These are phyloP conservation scores for Elsinoe australis DNA, from an alignment of 2,329 filamentous ascomycete species.

Conservation along the genomic window DNA sequence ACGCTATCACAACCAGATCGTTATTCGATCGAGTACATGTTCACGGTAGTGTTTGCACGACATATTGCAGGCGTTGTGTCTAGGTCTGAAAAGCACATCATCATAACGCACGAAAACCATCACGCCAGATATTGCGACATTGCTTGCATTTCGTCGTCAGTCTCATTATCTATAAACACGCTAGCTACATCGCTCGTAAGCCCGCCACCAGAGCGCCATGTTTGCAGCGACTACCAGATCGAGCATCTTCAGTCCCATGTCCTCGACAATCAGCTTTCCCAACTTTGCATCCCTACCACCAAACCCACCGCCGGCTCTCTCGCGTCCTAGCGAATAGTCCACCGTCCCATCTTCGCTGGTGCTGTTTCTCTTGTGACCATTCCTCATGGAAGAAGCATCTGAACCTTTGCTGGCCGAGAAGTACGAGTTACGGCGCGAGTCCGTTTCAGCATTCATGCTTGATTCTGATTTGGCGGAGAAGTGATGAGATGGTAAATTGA, in stretches of 20 bases:
- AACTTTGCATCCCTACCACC: constrained; percentile 82
- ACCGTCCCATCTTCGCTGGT: constrained; percentile 41
- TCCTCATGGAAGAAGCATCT: not conserved
- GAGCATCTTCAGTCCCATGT: constrained; percentile 89
- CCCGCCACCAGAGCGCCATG: constrained; percentile 87
- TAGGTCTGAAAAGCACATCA: too few relatives aligned
- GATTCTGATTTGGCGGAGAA: constrained; percentile 5
- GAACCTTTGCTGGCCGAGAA: constrained; percentile 3
- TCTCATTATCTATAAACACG: not conserved
- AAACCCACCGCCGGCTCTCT: constrained; percentile 78
- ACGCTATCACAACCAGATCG: not conserved
- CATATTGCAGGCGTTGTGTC: too few relatives aligned
- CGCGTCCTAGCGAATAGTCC: constrained; percentile 69
- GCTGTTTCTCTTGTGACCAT: constrained; percentile 7
- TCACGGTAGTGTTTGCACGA: too few relatives aligned
- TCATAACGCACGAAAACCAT: too few relatives aligned
- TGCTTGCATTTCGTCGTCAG: constrained; percentile 13
- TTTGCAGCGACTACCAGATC: constrained; percentile 88
- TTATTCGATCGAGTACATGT: not conserved
- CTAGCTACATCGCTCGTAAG: constrained; percentile 52
- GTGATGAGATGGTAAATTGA: constrained; percentile 62
- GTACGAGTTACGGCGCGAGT: constrained; percentile 4
- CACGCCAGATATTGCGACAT: constrained; percentile 2
- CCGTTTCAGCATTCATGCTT: not conserved
- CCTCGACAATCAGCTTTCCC: constrained; percentile 82